Percentiles rank a stretch among this genome's conserved stretches.
Evolutionary conservation across 768 basidiomycete species (phyloP).

Genomic region (Kwoniella sp.): DNA sequence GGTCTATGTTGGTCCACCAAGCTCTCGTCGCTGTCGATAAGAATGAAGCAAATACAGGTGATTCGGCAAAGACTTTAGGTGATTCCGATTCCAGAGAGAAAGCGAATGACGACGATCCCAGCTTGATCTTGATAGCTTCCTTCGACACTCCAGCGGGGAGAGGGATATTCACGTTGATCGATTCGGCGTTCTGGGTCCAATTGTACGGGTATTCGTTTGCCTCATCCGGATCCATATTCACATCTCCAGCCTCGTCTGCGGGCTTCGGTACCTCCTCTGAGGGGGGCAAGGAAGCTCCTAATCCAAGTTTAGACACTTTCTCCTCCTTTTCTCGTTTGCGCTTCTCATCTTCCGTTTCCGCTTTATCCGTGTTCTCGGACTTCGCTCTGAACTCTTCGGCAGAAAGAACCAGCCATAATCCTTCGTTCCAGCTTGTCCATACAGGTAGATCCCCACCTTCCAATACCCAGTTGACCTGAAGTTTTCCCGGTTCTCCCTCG

Average conservation of each 20-base stretch:
- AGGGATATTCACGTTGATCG: constrained; percentile 79
- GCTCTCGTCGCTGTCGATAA: constrained; percentile 20
- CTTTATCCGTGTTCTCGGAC: not conserved
- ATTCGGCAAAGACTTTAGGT: not conserved
- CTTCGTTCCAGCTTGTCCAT: constrained; percentile 29
- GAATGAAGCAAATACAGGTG: constrained; percentile 24
- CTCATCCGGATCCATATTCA: constrained; percentile 1
- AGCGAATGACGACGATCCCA: constrained; percentile 20
- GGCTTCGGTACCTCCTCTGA: not conserved
- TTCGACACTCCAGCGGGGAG: constrained; percentile 64
- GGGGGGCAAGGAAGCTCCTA: constrained; percentile 26
- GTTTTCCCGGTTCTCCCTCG: not conserved
- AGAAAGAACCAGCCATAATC: constrained; percentile 38
- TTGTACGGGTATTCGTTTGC: constrained; percentile 68
- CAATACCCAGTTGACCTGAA: constrained; percentile 37
- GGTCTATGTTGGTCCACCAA: constrained; percentile 74
- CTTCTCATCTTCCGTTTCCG: constrained; percentile 14
- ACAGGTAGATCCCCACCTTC: constrained; percentile 46
- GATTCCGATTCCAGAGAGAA: constrained; percentile 27
- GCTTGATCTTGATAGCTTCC: constrained; percentile 21
- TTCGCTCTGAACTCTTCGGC: constrained; percentile 24
- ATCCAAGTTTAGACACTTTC: constrained; percentile 28
- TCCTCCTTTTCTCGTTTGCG: constrained; percentile 24
- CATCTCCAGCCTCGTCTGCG: not conserved
- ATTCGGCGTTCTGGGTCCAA: constrained; percentile 85